Evolutionary conservation across 2,329 filamentous ascomycete genomes (phyloP), one percentile per base, ranked within the genome.

Genomic region (Penicillium palitans): DNA sequence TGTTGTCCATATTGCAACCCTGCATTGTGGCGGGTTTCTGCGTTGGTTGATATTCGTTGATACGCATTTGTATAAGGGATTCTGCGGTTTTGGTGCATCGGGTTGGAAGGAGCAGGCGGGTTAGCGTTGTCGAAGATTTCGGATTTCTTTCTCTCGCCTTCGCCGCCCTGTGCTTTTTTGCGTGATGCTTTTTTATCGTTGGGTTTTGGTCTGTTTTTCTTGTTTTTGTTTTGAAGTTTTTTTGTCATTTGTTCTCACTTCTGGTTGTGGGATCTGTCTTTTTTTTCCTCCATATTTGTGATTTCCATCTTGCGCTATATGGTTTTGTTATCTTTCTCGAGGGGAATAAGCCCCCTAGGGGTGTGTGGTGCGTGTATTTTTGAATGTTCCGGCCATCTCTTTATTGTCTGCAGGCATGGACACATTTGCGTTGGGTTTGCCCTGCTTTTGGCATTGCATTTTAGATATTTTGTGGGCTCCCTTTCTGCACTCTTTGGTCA

Each of bases 41-140:
- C 69, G 68, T 70, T 67, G 69, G 67, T 74, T 69, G 69, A 73
- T 69, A 66, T 70, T 72, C 64, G 71, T 73, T 73, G 69, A 70
- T 72, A 70, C 71, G 72, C 70, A 69, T 74, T 76, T 76, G 72
- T 75, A 75, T 74, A 74, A 73, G 74, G 74, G 72, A 73, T 74
- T 74, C 65, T 72, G 72, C 70, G 70, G 72, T 75, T 75, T 67
- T 68, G 74, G 74, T 76, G 74, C 74, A 76, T 76, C 69, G 63
- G 72, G 73, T 75, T 72, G 73, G 72, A 72, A 74, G 74, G 74
- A 76, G 74, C 74, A 72, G 74, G 74, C 72, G 66, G 72, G 73
- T 56, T 71, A 74, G 73, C 72, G 72, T 53, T 72, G 73, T 74
- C 66, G 67, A 73, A 69, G 72, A 69, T 75, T 74, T 66, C 62